These are phyloP conservation scores for Heterobasidion annosum DNA, from an alignment of 1,284 basidiomycete genomes.

Conservation along the genomic window DNA sequence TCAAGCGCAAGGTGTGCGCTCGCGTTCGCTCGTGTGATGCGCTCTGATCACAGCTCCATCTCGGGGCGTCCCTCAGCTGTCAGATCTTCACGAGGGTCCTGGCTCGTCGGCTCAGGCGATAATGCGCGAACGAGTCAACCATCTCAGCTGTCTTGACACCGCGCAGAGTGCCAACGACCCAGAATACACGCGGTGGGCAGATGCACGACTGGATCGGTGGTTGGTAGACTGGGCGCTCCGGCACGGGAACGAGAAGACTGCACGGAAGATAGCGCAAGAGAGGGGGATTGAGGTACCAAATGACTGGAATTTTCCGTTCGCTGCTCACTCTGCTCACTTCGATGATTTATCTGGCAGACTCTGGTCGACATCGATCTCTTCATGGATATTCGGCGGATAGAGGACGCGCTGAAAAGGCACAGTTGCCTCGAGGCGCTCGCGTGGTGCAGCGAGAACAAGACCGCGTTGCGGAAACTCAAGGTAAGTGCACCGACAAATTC, in stretches of 20 bases:
- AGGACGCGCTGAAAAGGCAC: slow-evolving; percentile 66
- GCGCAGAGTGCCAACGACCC: slow-evolving; percentile 40
- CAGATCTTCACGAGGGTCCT: slow-evolving; percentile 56
- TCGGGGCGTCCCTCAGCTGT: slow-evolving; percentile 36
- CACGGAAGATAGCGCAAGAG: slow-evolving; percentile 59
- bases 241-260: slow-evolving; percentile 62
- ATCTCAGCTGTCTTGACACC: slow-evolving; percentile 54
- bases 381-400: slow-evolving; percentile 79
- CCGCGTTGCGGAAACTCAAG: slow-evolving; percentile 84
- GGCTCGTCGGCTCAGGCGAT: slow-evolving; percentile 63
- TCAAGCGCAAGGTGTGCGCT: slow-evolving; percentile 70
- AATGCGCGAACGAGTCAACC: slow-evolving; percentile 63
- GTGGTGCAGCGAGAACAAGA: slow-evolving; percentile 97
- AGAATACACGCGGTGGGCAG: slow-evolving; percentile 69
- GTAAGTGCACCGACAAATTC: slow-evolving; percentile 28
- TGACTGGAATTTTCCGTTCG: slow-evolving; percentile 2
- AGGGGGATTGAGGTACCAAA: slow-evolving; percentile 57
- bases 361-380: slow-evolving; percentile 91
- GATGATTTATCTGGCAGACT: slow-evolving; percentile 31
- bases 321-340: neutral
- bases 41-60: neutral
- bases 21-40: neutral
- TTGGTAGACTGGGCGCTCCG: slow-evolving; percentile 88
- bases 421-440: slow-evolving; percentile 83
- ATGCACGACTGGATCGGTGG: slow-evolving; percentile 80